Conservation (phyloP, 768 basidiomycete genomes). For the Boletus insuetus region DNA sequence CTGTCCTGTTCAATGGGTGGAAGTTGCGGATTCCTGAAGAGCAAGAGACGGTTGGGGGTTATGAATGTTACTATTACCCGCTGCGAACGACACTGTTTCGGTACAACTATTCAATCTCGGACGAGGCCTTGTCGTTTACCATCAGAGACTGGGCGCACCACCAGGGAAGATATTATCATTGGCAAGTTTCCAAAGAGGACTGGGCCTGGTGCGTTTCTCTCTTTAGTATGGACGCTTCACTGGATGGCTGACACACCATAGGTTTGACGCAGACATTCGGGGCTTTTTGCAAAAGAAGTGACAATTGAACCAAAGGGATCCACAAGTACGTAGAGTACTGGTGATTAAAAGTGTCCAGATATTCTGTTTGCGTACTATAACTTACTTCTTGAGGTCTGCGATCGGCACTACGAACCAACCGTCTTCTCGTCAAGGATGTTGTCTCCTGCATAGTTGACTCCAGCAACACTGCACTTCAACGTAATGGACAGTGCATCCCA, state of each 20-base stretch:
- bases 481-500: too few species aligned
- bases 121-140: not conserved
- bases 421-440: too few species aligned
- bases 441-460: too few species aligned
- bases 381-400: too few species aligned
- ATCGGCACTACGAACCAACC: too few species aligned
- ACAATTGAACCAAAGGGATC: too few species aligned
- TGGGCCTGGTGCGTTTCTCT: constrained; percentile 22
- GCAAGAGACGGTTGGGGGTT: not conserved
- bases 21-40: not conserved
- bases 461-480: too few species aligned
- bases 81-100: constrained; percentile 23
- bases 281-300: not conserved
- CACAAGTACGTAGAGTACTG: too few species aligned
- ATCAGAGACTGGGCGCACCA: constrained; percentile 7
- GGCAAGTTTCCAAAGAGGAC: not conserved
- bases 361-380: too few species aligned
- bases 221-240: not conserved
- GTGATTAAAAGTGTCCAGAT: too few species aligned
- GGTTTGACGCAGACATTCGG: constrained; percentile 23
- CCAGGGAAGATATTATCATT: constrained; percentile 4
- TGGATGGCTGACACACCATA: not conserved
- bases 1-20: constrained; percentile 19
- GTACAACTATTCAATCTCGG: constrained; percentile 24
- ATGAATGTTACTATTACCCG: not conserved